Percentiles rank a stretch among this genome's conserved stretches.
phyloP scores from a whole-genome alignment of 768 basidiomycete species.

The Tulasnella sp. region DNA sequence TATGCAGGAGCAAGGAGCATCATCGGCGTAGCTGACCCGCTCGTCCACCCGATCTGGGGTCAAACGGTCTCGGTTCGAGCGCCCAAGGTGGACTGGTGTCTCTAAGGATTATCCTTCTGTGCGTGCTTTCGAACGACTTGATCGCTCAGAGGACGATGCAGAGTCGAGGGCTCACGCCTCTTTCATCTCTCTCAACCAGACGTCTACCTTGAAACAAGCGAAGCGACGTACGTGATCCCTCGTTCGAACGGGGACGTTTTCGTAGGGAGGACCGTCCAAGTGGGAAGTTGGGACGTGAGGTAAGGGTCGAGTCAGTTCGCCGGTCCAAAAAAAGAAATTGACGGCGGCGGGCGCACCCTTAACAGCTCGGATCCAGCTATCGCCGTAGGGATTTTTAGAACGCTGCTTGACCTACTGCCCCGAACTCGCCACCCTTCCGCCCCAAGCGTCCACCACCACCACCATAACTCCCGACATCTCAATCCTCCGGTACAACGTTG shows the following conservation, averaged over 20 bases:
- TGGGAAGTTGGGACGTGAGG: constrained; percentile 56
- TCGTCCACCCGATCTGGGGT: constrained; percentile 76
- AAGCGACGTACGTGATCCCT: constrained; percentile 64
- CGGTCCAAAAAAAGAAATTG: no score
- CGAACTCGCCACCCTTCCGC: constrained; percentile 43
- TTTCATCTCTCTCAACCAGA: constrained; percentile 4
- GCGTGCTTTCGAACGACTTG: background rate
- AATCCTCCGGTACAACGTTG: constrained; percentile 57
- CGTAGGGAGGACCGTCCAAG: constrained; percentile 52
- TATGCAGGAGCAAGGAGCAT: constrained; percentile 65
- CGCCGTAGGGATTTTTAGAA: constrained; percentile 53
- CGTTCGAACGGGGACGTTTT: constrained; percentile 50
- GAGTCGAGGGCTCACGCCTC: background rate
- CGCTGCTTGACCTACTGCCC: constrained; percentile 43
- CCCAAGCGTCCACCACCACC: constrained; percentile 39
- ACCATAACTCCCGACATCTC: constrained; percentile 39
- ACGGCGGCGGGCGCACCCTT: no score
- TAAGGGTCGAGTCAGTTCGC: no score
- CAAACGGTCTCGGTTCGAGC: constrained; percentile 80
- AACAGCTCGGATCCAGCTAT: constrained; percentile 40
- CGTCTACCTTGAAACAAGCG: constrained; percentile 34
- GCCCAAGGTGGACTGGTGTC: constrained; percentile 55
- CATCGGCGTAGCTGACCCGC: constrained; percentile 78
- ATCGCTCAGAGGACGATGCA: no score
- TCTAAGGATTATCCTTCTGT: constrained; percentile 25